phyloP scores from a whole-genome alignment of 345 rosid genomes.

The Hirschfeldia incana region DNA sequence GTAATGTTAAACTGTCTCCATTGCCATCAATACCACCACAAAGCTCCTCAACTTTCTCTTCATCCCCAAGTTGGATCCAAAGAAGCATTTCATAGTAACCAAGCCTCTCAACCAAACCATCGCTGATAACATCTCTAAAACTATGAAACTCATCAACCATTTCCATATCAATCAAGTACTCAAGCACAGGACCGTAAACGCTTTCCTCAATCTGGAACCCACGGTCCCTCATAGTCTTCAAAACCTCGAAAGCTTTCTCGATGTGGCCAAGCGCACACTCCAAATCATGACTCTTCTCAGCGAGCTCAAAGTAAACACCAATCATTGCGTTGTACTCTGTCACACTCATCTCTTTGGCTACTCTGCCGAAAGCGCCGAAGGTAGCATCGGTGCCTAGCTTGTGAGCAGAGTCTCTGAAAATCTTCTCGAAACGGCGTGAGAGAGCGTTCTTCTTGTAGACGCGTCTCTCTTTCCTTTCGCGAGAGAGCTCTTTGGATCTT shows the following conservation, averaged over 20 bases:
- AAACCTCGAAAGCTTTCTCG: conserved; percentile 45
- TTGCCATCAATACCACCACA: conserved; percentile 41
- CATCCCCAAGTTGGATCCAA: conserved; percentile 49
- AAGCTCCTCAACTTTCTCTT: conserved; percentile 60
- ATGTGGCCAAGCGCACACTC: conserved; percentile 49
- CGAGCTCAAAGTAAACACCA: conserved; percentile 51
- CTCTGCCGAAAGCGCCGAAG: conserved; percentile 45
- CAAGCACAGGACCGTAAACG: conserved; percentile 66
- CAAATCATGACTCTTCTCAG: conserved; percentile 47
- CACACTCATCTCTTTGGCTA: conserved; percentile 65
- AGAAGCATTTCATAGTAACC: conserved; percentile 91
- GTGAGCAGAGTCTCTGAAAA: conserved; percentile 44
- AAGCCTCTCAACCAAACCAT: conserved; percentile 45
- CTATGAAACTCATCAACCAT: conserved; percentile 64
- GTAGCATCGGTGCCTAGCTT: conserved; percentile 57
- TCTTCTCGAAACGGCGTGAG: conserved; percentile 38
- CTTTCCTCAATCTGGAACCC: conserved; percentile 64
- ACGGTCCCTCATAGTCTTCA: conserved; percentile 61
- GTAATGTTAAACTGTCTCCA: conserved; percentile 30
- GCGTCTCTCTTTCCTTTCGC: conserved; percentile 62
- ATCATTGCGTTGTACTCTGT: conserved; percentile 67
- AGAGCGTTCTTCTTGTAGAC: conserved; percentile 44
- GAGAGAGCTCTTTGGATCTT: conserved; percentile 50
- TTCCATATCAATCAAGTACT: conserved; percentile 61
- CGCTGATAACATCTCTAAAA: conserved; percentile 45